These are phyloP conservation scores for Diaporthe humulicola DNA, from an alignment of 2,329 filamentous ascomycete genomes.

Conservation along the genomic window DNA sequence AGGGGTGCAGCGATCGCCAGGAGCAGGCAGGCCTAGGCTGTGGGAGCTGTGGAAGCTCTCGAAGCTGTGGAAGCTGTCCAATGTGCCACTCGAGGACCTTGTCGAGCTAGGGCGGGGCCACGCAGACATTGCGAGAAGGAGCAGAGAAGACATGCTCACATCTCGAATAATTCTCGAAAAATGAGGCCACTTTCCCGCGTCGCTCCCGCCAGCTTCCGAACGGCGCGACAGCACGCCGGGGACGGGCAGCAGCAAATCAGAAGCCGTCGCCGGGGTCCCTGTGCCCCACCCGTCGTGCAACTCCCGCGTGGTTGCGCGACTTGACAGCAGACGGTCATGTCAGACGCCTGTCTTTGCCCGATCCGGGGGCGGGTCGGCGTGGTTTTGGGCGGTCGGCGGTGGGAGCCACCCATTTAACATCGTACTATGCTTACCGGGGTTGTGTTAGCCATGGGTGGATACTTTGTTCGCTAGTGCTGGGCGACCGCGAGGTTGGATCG, in stretches of 20 bases:
- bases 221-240: constrained; percentile 10
- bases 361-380: constrained; percentile 12
- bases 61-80: not conserved
- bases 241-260: constrained; percentile 22
- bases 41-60: not conserved
- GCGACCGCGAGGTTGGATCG: not conserved
- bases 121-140: not conserved
- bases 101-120: not conserved
- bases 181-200: constrained; percentile 15
- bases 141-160: not conserved
- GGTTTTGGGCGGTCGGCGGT: not conserved
- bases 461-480: not conserved
- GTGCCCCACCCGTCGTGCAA: constrained; percentile 36
- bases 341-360: constrained; percentile 25
- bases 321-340: constrained; percentile 39
- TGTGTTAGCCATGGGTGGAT: not conserved
- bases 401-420: constrained; percentile 25
- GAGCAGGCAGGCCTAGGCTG: not conserved
- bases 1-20: not conserved
- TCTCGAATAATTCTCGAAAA: not conserved
- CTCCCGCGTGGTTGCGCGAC: constrained; percentile 32
- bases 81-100: not conserved
- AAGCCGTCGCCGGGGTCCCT: not conserved
- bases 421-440: constrained; percentile 2
- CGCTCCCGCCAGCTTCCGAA: constrained; percentile 32